Evolutionary conservation across 2,329 filamentous ascomycete genomes (phyloP).

Genomic region (Talaromyces sp.): DNA sequence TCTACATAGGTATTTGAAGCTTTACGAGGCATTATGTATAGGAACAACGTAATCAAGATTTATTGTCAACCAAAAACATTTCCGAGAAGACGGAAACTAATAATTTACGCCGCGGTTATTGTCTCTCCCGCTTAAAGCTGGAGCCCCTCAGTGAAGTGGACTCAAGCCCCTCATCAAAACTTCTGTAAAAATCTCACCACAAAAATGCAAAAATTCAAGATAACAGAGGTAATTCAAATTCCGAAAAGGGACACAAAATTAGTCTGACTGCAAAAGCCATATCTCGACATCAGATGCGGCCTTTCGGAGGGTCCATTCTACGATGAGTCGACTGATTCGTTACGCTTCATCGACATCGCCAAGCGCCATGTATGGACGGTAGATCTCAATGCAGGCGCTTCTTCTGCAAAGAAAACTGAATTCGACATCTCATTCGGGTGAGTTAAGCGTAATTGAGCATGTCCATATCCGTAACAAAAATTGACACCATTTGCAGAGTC

Average conservation of each 20-base stretch:
- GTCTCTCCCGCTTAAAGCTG: not conserved
- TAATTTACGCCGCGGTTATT: not conserved
- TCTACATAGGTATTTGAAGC: not conserved
- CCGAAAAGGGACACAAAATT: not conserved
- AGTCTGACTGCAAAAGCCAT: slow-evolving; percentile 15
- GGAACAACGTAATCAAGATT: not conserved
- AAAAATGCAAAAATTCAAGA: slow-evolving; percentile 6
- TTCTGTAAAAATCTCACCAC: not conserved
- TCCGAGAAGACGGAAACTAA: not conserved
- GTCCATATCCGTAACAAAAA: not conserved
- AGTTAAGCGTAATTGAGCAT: not conserved
- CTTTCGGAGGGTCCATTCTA: slow-evolving; percentile 25
- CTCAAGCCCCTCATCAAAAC: not conserved
- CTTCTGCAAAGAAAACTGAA: slow-evolving; percentile 48
- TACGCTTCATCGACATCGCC: slow-evolving; percentile 50
- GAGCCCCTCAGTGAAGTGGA: not conserved
- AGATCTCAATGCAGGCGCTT: slow-evolving; percentile 11
- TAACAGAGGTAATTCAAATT: slow-evolving; percentile 5
- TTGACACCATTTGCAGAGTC: slow-evolving; percentile 32
- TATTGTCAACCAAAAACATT: not conserved
- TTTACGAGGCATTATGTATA: not conserved
- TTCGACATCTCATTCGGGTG: slow-evolving; percentile 47
- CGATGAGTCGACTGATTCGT: slow-evolving; percentile 17
- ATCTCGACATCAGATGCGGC: slow-evolving; percentile 15
- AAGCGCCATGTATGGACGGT: slow-evolving; percentile 42